phyloP scores from a whole-genome alignment of 208 protist species.

The Kentomonas sorsogonicus region DNA sequence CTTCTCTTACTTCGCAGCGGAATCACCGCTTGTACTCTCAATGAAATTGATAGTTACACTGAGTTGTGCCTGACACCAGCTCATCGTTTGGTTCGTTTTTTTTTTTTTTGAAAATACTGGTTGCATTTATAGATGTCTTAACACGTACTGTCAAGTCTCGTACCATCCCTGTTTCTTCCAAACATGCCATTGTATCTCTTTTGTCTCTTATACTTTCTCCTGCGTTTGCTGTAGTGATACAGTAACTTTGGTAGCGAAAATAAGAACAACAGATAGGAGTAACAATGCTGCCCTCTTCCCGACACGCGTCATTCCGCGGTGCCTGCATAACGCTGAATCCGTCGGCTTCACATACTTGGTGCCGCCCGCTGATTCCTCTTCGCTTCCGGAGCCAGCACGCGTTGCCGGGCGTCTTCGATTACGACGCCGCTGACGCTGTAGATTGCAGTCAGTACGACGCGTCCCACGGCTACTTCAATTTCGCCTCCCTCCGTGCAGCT shows the following conservation, averaged over 20 bases:
- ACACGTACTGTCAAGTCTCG: neutral
- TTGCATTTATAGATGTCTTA: neutral
- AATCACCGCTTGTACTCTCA: neutral
- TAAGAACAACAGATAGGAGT: too few relatives aligned
- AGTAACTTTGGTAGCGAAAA: neutral
- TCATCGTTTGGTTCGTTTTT: neutral
- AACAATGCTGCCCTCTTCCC: too few relatives aligned
- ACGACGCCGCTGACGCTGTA: too few relatives aligned
- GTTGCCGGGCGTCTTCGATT: too few relatives aligned
- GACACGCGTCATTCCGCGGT: too few relatives aligned
- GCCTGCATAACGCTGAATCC: too few relatives aligned
- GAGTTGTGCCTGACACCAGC: neutral
- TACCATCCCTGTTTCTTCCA: neutral
- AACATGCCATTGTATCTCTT: neutral
- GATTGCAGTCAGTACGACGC: too few relatives aligned
- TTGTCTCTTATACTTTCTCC: neutral
- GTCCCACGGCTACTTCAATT: constrained; percentile 1
- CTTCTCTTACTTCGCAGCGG: too few relatives aligned
- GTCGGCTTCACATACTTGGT: too few relatives aligned
- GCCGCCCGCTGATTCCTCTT: too few relatives aligned
- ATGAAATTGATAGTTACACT: neutral
- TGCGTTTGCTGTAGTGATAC: neutral
- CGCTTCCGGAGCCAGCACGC: too few relatives aligned
- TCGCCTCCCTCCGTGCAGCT: neutral
- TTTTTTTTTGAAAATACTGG: neutral